phyloP scores from a whole-genome alignment of 129 eudicot species.

The Escallonia herrerae region DNA sequence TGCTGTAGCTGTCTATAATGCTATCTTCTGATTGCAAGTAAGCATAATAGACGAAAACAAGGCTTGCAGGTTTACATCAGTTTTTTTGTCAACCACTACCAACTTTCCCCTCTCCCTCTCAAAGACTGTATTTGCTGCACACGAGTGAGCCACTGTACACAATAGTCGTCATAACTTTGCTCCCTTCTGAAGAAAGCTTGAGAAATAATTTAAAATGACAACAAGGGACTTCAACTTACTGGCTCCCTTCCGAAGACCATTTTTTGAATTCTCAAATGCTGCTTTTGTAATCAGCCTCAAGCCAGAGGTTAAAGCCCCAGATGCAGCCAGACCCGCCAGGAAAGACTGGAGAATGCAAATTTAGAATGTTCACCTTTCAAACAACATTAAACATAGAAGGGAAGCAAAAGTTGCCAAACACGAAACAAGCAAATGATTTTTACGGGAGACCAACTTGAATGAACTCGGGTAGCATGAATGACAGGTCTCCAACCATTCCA shows the following conservation, averaged over 20 bases:
- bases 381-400: background rate
- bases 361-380: background rate
- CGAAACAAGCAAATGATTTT: background rate
- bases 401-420: background rate
- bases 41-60: no score
- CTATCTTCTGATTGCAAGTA: no score
- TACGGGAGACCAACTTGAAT: conserved; percentile 29
- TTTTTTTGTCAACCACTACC: background rate
- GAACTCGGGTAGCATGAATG: conserved; percentile 48
- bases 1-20: no score
- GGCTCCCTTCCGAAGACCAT: conserved; percentile 62
- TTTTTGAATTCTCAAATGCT: conserved; percentile 38
- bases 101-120: background rate
- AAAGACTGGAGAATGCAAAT: conserved; percentile 32
- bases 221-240: conserved; percentile 19
- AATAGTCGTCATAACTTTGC: background rate
- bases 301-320: conserved; percentile 50
- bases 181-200: background rate
- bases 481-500: conserved; percentile 61
- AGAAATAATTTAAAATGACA: background rate
- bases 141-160: background rate
- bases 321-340: conserved; percentile 53
- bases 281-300: conserved; percentile 59
- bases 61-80: no score
- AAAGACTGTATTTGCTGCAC: background rate